Percentiles rank a stretch among this genome's conserved stretches.
Evolutionary conservation across 768 basidiomycete species (phyloP).

Genomic region (Suillus luteus): DNA sequence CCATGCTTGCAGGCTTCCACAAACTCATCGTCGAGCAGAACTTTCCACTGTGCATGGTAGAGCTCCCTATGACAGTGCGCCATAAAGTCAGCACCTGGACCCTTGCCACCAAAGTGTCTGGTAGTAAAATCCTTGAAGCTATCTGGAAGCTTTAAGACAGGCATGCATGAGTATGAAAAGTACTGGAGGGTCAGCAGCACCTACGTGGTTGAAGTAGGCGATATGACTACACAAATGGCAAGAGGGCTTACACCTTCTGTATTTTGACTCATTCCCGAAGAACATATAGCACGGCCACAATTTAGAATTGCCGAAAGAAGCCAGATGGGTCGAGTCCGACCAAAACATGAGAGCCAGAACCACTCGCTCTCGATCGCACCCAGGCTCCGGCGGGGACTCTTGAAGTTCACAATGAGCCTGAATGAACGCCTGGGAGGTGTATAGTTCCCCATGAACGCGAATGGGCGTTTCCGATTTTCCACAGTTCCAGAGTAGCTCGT

Average conservation of each 20-base stretch:
- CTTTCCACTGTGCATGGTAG: not conserved
- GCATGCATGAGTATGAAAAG: not conserved
- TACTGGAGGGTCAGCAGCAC: not conserved
- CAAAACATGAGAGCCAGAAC: conserved; percentile 31
- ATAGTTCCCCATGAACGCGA: conserved; percentile 24
- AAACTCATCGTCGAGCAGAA: not conserved
- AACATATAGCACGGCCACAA: conserved; percentile 29
- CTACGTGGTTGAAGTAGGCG: conserved; percentile 16
- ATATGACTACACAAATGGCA: conserved; percentile 14
- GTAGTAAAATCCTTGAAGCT: conserved; percentile 18
- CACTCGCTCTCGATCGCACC: conserved; percentile 16
- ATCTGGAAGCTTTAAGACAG: conserved; percentile 16
- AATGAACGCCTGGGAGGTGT: conserved; percentile 20
- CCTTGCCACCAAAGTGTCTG: conserved; percentile 2
- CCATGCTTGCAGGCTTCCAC: conserved; percentile 1
- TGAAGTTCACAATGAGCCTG: conserved; percentile 22
- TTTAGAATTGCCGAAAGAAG: conserved; percentile 31
- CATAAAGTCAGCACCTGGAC: not conserved
- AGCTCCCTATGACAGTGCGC: not conserved
- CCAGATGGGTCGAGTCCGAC: conserved; percentile 36
- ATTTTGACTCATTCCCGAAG: conserved; percentile 27
- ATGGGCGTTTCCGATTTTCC: not conserved
- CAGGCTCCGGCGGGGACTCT: conserved; percentile 16
- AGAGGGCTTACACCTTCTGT: conserved; percentile 21
- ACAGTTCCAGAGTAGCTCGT: conserved; percentile 18